Conservation (phyloP, 2,329 filamentous ascomycete species). For the Pleoardoris graminearum region DNA sequence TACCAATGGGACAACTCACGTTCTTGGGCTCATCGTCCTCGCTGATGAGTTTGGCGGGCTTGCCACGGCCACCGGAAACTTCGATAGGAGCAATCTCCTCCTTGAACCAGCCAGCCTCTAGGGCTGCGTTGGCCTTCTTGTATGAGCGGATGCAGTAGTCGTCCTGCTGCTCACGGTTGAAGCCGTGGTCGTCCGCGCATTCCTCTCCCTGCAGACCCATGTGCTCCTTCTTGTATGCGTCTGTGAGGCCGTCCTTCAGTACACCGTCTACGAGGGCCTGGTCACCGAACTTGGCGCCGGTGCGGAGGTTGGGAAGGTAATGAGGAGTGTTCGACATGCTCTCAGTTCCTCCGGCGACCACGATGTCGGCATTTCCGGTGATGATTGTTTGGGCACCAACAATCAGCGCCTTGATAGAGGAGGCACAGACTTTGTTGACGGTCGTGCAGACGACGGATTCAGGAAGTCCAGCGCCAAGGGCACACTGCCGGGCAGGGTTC, state of each 20-base stretch:
- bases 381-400: conserved; percentile 97
- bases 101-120: conserved; percentile 77
- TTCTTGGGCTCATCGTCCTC: conserved; percentile 97
- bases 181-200: conserved; percentile 79
- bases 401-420: conserved; percentile 89
- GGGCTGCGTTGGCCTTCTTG: conserved; percentile 86
- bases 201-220: conserved; percentile 95
- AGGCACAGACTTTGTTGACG: conserved; percentile 99
- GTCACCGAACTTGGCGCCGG: conserved; percentile 91
- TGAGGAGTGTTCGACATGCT: conserved; percentile 98
- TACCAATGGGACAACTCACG: conserved; percentile 47
- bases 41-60: conserved; percentile 78
- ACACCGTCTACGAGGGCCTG: conserved; percentile 87
- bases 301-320: conserved; percentile 87
- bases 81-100: conserved; percentile 88
- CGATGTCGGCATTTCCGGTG: conserved; percentile 87
- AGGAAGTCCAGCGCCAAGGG: conserved; percentile 82
- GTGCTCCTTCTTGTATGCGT: conserved; percentile 94
- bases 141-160: conserved; percentile 95
- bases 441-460: conserved; percentile 84
- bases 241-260: conserved; percentile 90
- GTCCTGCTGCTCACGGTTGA: conserved; percentile 86
- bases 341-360: conserved; percentile 93
- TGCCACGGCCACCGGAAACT: conserved; percentile 84
- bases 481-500: conserved; percentile 93